Conservation (phyloP, 2,329 filamentous ascomycete species). For the Fusarium sp. region DNA sequence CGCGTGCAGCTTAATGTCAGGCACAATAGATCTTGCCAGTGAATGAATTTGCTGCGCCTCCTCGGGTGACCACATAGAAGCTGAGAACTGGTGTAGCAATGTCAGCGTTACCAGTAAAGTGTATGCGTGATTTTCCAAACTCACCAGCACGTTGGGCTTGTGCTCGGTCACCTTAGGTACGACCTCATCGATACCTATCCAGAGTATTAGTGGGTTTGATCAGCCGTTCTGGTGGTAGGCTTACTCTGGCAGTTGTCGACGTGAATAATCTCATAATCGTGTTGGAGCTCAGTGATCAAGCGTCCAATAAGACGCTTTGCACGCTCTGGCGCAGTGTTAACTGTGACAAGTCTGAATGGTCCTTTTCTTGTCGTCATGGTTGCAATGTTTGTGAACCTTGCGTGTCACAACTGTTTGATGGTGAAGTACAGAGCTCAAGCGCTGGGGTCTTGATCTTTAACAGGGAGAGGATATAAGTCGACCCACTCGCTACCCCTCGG, state of each 20-base stretch:
- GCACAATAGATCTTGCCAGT: slow-evolving; percentile 23
- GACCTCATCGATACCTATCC: slow-evolving; percentile 16
- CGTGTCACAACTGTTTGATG: accelerated
- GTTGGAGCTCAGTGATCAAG: slow-evolving; percentile 3
- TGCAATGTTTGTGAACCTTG: no score
- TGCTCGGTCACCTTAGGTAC: slow-evolving; percentile 20
- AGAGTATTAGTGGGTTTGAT: accelerated
- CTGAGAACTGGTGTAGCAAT: not conserved
- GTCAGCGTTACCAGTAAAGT: accelerated
- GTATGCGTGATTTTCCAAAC: accelerated
- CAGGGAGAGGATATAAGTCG: not conserved
- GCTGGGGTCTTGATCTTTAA: not conserved
- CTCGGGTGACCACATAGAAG: slow-evolving; percentile 19
- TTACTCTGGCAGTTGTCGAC: slow-evolving; percentile 18
- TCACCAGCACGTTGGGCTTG: slow-evolving; percentile 9
- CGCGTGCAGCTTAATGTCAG: slow-evolving; percentile 13
- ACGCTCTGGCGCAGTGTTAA: slow-evolving; percentile 19
- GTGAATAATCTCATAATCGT: slow-evolving; percentile 20
- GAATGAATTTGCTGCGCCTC: slow-evolving; percentile 21
- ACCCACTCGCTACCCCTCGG: not conserved
- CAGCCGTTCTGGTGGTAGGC: accelerated
- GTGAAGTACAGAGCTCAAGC: not conserved
- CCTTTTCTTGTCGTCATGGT: slow-evolving; percentile 16
- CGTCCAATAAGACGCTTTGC: slow-evolving; percentile 22
- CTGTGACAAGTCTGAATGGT: slow-evolving; percentile 7